Base-by-base conservation (phyloP, 2,329 filamentous ascomycete species). In the Dactylellina parvicollis region DNA sequence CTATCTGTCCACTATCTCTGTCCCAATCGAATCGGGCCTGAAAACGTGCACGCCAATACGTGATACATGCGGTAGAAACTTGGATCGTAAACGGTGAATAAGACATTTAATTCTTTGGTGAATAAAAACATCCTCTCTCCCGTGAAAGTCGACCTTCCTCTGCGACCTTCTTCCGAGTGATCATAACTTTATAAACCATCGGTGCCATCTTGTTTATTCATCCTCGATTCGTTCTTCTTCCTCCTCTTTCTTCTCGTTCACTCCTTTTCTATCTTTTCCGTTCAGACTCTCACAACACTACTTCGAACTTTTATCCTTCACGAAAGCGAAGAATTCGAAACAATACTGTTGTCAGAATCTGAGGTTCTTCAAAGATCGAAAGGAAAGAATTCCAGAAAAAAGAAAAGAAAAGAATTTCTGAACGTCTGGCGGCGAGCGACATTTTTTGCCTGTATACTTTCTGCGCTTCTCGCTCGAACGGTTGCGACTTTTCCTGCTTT, bases 181-280 rank as follows among this genome's bases (percentile, higher is more conserved):
- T n/a, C n/a, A n/a, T 65, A 40, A 42, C 56, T 72, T 71, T 72
- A 64, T 72, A 72, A 72, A 52, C 67, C 67, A 72, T 59, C 44
- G 52, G 42, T 30, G 20, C 52, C 44, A 36, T 52, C 59, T 50
- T 50, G 54, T 62, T 72, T 72, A 54, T 72, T 59, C 30, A 59
- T 18, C 32, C 18, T 20, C 34, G 50, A 40, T 36, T 30, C 34
- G 28, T 28, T 26, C n/a, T 24, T 47, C 40, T 52, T 57, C 52
- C 50, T 70, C 24, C 56, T 44, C 20, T 59, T 44, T 57, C 30
- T 16, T n/a, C 42, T 52, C 34, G 4, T 36, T 50, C 46, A 32
- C 36, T 36, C 54, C 38, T 57, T 22, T 18, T 34, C 10, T n/a
- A 28, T 47, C 28, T 52, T 54, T 54, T 32, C 20, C 9, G 32